These are phyloP conservation scores for Ormosia semicastrata DNA, from an alignment of 306 rosid species.

Conservation along the genomic window DNA sequence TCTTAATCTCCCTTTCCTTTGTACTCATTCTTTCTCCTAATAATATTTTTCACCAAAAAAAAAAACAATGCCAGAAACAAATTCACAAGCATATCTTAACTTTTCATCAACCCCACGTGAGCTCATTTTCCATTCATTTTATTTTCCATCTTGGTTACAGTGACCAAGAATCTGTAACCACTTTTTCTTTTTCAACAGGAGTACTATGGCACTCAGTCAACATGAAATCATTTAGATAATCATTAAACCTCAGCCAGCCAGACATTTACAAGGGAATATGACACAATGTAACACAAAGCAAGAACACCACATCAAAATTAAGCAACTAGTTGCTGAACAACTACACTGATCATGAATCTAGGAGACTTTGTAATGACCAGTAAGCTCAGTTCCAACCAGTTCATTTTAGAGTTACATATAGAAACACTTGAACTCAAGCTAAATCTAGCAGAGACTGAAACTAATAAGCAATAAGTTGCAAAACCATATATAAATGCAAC, in stretches of 20 bases:
- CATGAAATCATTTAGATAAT: background rate
- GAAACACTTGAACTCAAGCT: background rate
- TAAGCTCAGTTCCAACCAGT: background rate
- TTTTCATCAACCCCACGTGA: background rate
- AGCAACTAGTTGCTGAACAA: background rate
- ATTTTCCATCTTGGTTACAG: background rate
- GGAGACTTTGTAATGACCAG: slow-evolving; percentile 5
- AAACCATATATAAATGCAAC: background rate
- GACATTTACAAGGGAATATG: background rate
- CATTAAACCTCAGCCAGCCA: background rate
- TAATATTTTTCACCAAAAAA: background rate
- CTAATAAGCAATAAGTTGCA: background rate
- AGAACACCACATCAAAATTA: slow-evolving; percentile 11
- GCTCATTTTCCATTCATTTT: background rate
- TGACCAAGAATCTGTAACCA: background rate
- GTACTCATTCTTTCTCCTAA: background rate
- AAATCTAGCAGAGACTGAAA: background rate
- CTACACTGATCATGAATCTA: slow-evolving; percentile 14
- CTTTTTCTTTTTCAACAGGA: background rate
- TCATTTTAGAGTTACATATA: background rate
- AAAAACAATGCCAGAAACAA: background rate
- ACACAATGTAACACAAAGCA: background rate
- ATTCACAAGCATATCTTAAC: background rate
- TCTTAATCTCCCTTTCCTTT: background rate
- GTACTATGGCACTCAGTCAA: background rate